Evolutionary conservation across 768 basidiomycete species (phyloP).

Genomic region (Pleurotus salmoneostramineus): DNA sequence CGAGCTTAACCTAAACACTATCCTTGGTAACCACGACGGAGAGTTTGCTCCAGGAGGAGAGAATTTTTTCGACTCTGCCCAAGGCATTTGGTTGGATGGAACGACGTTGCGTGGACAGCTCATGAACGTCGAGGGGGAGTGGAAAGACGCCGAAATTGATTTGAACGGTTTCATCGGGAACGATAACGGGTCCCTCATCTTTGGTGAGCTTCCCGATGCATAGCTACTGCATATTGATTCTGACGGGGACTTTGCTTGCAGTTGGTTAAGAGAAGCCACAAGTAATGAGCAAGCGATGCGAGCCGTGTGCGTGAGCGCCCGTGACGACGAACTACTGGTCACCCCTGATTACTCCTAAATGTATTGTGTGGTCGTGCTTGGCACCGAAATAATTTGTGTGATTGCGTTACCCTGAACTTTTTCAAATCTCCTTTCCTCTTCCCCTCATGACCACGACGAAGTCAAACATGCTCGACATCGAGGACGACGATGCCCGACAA

Average conservation of each 20-base stretch:
- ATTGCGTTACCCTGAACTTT: no score
- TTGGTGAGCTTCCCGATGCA: neutral
- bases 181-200: neutral
- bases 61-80: conserved; percentile 5
- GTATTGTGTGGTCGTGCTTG: no score
- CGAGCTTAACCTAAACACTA: conserved; percentile 7
- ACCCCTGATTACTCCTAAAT: no score
- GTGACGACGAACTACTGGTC: no score
- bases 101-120: conserved; percentile 10
- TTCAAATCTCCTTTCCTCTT: no score
- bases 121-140: conserved; percentile 4
- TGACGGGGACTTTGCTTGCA: no score
- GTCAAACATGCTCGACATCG: conserved; percentile 32
- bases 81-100: conserved; percentile 6
- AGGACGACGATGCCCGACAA: conserved; percentile 42
- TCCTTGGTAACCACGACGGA: conserved; percentile 13
- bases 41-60: conserved; percentile 3
- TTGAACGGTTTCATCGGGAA: conserved; percentile 7
- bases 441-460: no score
- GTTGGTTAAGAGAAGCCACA: no score
- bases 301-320: no score
- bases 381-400: no score
- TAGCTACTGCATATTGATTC: no score
- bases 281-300: no score
- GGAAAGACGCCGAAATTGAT: conserved; percentile 8